Evolutionary conservation across 352 stramenopile genomes (phyloP).

Genomic region (Globisporangium radiosum): DNA sequence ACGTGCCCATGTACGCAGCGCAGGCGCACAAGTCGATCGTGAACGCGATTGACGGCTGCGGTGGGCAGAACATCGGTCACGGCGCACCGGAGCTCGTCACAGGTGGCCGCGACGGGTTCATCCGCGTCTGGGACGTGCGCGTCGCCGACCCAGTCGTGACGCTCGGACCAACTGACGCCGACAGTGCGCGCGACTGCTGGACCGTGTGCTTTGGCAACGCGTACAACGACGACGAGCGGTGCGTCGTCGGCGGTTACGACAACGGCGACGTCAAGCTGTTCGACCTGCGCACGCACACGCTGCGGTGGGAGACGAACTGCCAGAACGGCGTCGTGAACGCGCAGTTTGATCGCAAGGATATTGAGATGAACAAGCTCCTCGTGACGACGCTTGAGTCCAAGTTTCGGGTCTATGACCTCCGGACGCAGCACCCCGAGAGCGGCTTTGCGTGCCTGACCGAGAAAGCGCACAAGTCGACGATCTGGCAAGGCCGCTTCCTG

Average conservation of each 20-base stretch:
- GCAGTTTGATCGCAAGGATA: conserved; percentile 95
- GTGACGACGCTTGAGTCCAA: conserved; percentile 95
- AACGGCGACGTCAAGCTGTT: conserved; percentile 98
- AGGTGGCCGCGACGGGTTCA: conserved; percentile 90
- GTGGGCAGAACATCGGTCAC: conserved; percentile 82
- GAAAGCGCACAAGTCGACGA: conserved; percentile 92
- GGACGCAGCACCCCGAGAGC: conserved; percentile 88
- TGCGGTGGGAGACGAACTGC: conserved; percentile 95
- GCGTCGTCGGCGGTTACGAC: conserved; percentile 92
- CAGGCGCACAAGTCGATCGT: conserved; percentile 92
- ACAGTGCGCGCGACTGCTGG: conserved; percentile 92
- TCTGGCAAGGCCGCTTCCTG: conserved; percentile 93
- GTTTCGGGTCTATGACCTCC: conserved; percentile 93
- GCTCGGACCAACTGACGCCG: conserved; percentile 83
- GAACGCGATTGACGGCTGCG: conserved; percentile 94
- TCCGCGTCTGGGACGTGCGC: conserved; percentile 94
- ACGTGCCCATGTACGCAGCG: conserved; percentile 80
- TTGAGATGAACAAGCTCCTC: conserved; percentile 97
- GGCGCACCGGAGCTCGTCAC: conserved; percentile 94
- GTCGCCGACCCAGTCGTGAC: conserved; percentile 88
- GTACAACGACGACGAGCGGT: conserved; percentile 92
- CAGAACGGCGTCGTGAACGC: conserved; percentile 94
- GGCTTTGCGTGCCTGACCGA: conserved; percentile 91
- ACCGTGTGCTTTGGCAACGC: conserved; percentile 94
- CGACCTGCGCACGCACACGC: conserved; percentile 89